These are phyloP conservation scores for Picocystis sp. DNA, from an alignment of 163 green algal genomes.

Conservation along the genomic window DNA sequence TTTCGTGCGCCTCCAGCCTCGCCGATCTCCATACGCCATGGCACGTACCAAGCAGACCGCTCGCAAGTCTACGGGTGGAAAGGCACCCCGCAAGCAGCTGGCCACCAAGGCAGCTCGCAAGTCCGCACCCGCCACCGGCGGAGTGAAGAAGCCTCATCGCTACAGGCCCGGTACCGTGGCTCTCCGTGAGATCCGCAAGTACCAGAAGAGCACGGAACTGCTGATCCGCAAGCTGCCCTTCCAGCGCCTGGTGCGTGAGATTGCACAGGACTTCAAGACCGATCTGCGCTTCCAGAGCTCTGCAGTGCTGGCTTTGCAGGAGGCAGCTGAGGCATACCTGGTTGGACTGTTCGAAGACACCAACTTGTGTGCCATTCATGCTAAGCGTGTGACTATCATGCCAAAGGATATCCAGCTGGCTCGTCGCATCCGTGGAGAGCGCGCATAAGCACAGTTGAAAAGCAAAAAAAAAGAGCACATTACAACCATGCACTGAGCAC, in stretches of 20 bases:
- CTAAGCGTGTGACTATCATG: conserved; percentile 9
- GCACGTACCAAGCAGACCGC: conserved; percentile 48
- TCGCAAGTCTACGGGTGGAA: conserved; percentile 58
- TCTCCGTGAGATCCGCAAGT: conserved; percentile 56
- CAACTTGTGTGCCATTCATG: conserved; percentile 65
- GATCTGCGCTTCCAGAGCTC: conserved; percentile 44
- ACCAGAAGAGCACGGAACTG: conserved; percentile 42
- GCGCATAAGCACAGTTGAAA: conserved; percentile 19
- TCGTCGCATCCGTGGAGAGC: conserved; percentile 54
- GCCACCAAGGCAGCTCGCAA: conserved; percentile 37
- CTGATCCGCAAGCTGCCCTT: conserved; percentile 53
- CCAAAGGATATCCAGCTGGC: conserved; percentile 91
- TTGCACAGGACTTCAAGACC: conserved; percentile 37
- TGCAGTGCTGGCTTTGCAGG: conserved; percentile 65
- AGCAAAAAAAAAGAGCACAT: too few species aligned
- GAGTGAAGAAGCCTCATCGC: conserved; percentile 57
- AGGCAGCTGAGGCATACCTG: conserved; percentile 70
- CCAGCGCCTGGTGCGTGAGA: conserved; percentile 14
- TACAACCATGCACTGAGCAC: too few species aligned
- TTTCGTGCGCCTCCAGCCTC: too few species aligned
- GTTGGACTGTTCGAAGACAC: conserved; percentile 76
- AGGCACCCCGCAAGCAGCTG: conserved; percentile 50
- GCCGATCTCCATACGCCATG: neutral
- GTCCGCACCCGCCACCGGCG: conserved; percentile 17
- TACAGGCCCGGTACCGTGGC: conserved; percentile 60